A percentile compares a stretch with the other conserved stretches of the same genome.
These are phyloP conservation scores for Solanum aculeatissimum DNA, from an alignment of 305 asterid genomes.

Conservation along the genomic window DNA sequence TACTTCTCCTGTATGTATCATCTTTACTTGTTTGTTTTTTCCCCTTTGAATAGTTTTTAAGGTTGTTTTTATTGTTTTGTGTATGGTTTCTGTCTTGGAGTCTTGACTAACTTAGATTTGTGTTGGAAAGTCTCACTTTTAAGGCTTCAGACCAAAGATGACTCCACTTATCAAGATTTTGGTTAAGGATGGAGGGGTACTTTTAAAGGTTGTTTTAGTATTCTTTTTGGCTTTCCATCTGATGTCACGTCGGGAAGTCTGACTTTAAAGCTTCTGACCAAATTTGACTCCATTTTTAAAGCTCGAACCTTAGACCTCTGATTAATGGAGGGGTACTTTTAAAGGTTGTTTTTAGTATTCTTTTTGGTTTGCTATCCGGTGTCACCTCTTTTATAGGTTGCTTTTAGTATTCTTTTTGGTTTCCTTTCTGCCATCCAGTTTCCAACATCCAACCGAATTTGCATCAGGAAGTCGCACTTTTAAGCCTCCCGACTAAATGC, in stretches of 20 bases:
- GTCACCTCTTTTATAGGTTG: background rate
- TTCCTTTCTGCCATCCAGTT: background rate
- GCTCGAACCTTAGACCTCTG: background rate
- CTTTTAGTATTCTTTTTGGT: background rate
- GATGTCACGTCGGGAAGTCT: background rate
- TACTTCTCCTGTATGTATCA: background rate
- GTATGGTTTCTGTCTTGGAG: background rate
- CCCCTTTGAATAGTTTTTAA: no score
- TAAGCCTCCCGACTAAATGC: background rate
- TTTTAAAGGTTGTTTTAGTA: background rate
- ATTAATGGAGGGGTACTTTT: background rate
- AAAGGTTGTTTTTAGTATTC: background rate
- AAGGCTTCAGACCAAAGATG: background rate
- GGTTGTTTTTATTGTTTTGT: background rate
- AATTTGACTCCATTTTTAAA: background rate
- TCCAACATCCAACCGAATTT: background rate
- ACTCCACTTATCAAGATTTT: background rate
- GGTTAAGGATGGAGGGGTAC: background rate
- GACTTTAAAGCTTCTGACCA: background rate
- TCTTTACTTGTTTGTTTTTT: background rate
- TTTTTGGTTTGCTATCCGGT: no score
- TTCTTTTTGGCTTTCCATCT: background rate
- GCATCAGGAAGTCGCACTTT: background rate
- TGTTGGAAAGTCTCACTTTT: background rate
- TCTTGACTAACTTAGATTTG: background rate